Base-by-base conservation (phyloP, 2,329 filamentous ascomycete genomes). In the Botryotinia narcissicola region DNA sequence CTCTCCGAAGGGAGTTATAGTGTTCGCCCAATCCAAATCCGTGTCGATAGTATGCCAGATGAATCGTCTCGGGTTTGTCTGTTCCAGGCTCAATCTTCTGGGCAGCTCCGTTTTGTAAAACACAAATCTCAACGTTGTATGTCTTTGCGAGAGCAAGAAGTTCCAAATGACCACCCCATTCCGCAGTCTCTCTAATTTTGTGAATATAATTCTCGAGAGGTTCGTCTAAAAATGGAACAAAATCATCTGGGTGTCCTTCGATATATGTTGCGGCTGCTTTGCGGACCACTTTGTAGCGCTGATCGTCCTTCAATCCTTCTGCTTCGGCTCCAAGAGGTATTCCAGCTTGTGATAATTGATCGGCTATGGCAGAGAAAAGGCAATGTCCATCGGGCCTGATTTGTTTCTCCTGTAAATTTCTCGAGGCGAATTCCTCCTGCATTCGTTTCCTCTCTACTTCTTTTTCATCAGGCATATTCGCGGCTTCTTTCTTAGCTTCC, bases 161-260 rank as follows among this genome's bases (percentile, higher is more conserved):
- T 85, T 99, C 96, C 76, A 98, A 83, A 85, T 98, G 93, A 0
- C 96, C 96, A 68, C 96, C 96, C 96, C 96, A 99, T 83, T 97
- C 95, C 0, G 93, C 95, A 67, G 95, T 98, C 74, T 96, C 90
- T 75, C 91, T 85, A 74, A 99, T 93, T 83, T 92, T 93, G 64
- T 84, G 83, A 64, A 93, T 87, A 82, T 98, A 97, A 14, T 84
- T 84, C 4, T 88, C 88, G 64, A 98, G 81, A 22, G 91, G 89
- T 81, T 96, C 94, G 80, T 97, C 95, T 77, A 97, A 84, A 80
- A 98, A 99, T 0, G 93, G 91, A 73, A 87, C 90, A 81, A 98
- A 98, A 78, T 97, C 93, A 76, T 94, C 93, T 18, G 87, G 83
- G 81, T 98, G 90, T 22, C 84, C 81, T 74, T 85, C 82, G 80